A percentile compares a stretch with the other conserved stretches of the same genome.
Evolutionary conservation across 2,329 filamentous ascomycete species (phyloP).

Genomic region (Cladosporium sp.): DNA sequence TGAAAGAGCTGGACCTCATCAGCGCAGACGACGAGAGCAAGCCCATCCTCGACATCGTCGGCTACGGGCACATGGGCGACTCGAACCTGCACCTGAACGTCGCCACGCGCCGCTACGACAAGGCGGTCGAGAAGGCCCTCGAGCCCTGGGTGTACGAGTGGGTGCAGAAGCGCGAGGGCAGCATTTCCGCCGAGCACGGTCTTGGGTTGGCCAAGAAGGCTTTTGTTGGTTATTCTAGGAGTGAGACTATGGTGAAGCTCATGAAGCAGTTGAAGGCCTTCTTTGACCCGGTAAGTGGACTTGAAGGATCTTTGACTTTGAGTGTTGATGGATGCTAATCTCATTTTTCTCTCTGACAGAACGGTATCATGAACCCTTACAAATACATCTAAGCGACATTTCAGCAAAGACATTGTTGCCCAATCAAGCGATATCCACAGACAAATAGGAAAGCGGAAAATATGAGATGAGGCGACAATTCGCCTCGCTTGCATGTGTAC

Average conservation of each 20-base stretch:
- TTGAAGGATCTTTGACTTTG: neutral
- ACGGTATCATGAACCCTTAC: slow-evolving; percentile 98
- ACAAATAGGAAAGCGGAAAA: too few relatives aligned
- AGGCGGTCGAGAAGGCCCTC: slow-evolving; percentile 77
- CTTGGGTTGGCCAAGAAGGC: slow-evolving; percentile 93
- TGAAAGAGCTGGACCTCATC: slow-evolving; percentile 71
- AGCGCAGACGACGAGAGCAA: slow-evolving; percentile 65
- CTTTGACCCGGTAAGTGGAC: slow-evolving; percentile 78
- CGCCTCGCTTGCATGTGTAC: too few relatives aligned
- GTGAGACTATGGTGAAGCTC: slow-evolving; percentile 76
- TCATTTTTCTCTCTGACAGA: slow-evolving; percentile 59
- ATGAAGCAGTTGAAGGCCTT: slow-evolving; percentile 95
- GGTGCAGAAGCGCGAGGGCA: slow-evolving; percentile 82
- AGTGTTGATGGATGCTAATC: slow-evolving; percentile 18
- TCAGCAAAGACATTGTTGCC: too few relatives aligned
- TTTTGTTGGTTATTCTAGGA: slow-evolving; percentile 89
- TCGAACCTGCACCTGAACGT: slow-evolving; percentile 94
- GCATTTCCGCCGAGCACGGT: slow-evolving; percentile 95
- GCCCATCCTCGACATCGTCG: slow-evolving; percentile 85
- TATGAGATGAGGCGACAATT: too few relatives aligned
- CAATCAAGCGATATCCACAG: too few relatives aligned
- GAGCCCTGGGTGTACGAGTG: slow-evolving; percentile 98
- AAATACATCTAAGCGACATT: slow-evolving; percentile 70
- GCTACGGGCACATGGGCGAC: slow-evolving; percentile 98
- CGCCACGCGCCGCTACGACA: slow-evolving; percentile 75